A percentile compares a stretch with the other conserved stretches of the same genome.
Conservation (phyloP, 2,329 filamentous ascomycete species). For the Zopfia rhizophila region DNA sequence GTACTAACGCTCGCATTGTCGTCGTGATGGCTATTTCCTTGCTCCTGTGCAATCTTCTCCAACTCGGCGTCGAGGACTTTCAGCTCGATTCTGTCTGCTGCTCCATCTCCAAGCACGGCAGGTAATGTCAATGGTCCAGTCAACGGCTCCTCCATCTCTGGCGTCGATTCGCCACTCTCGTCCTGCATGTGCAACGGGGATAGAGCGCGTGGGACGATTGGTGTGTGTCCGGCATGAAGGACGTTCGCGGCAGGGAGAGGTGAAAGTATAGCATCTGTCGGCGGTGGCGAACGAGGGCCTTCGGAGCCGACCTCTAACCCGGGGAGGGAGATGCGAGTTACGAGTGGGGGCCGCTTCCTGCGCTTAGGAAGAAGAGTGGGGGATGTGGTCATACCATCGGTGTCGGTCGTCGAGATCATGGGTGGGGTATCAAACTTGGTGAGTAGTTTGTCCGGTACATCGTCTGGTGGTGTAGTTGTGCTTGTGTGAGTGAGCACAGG, state of each 20-base stretch:
- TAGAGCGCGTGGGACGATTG: conserved; percentile 35
- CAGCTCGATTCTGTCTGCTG: conserved; percentile 41
- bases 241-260: conserved; percentile 47
- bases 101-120: conserved; percentile 41
- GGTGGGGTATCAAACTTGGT: neutral
- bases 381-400: conserved; percentile 17
- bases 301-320: conserved; percentile 32
- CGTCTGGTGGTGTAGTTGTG: conserved; percentile 42
- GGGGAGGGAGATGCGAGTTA: conserved; percentile 39
- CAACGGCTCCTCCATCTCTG: conserved; percentile 33
- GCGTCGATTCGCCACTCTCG: conserved; percentile 24
- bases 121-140: conserved; percentile 46
- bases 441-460: conserved; percentile 35
- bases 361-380: conserved; percentile 36
- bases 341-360: conserved; percentile 32
- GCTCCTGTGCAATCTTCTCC: conserved; percentile 31
- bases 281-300: conserved; percentile 42
- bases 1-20: conserved; percentile 4
- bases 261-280: conserved; percentile 42
- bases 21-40: neutral
- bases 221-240: conserved; percentile 51
- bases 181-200: conserved; percentile 25
- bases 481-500: conserved; percentile 31
- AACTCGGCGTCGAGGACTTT: conserved; percentile 39
- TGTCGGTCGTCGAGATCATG: conserved; percentile 3